A percentile compares a stretch with the other conserved stretches of the same genome.
Conservation (phyloP, 257 asterid species). For the Solanum chilense region DNA sequence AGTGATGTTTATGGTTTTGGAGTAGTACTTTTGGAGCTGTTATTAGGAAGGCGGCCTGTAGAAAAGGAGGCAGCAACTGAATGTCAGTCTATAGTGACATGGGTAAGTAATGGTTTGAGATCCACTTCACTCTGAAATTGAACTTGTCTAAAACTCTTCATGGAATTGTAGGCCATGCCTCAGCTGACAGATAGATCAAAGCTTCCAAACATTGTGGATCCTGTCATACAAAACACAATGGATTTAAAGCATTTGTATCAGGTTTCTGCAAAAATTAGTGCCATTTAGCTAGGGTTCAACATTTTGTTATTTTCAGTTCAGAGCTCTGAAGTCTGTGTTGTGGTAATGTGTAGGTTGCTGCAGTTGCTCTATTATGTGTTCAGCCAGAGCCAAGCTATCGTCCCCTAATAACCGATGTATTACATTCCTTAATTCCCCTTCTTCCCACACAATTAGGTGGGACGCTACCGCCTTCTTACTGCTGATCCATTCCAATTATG, state of each 20-base stretch:
- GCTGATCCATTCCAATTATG: neutral
- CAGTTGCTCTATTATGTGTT: slow-evolving; percentile 68
- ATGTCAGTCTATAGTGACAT: slow-evolving; percentile 60
- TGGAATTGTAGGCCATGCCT: slow-evolving; percentile 63
- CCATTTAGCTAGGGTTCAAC: neutral
- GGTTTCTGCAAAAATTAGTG: slow-evolving; percentile 16
- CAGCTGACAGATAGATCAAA: slow-evolving; percentile 67
- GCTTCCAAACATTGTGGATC: slow-evolving; percentile 63
- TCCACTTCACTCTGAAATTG: neutral
- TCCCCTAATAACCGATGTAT: slow-evolving; percentile 64
- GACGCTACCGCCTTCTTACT: slow-evolving; percentile 15
- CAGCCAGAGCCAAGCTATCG: slow-evolving; percentile 84
- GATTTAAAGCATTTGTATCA: slow-evolving; percentile 61
- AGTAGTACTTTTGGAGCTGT: slow-evolving; percentile 67
- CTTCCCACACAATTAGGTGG: slow-evolving; percentile 67
- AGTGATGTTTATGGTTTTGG: slow-evolving; percentile 82
- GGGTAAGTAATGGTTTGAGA: slow-evolving; percentile 30
- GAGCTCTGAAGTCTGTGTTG: neutral
- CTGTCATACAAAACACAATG: slow-evolving; percentile 43
- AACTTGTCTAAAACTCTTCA: neutral
- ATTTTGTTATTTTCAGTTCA: neutral
- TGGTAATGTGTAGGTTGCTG: slow-evolving; percentile 49
- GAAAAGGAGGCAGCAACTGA: slow-evolving; percentile 49
- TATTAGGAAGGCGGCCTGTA: slow-evolving; percentile 56
- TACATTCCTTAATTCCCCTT: slow-evolving; percentile 74